Evolutionary conservation across 2,329 filamentous ascomycete species (phyloP), one percentile per base, ranked within the genome.

Genomic region (Hortaea sp.): DNA sequence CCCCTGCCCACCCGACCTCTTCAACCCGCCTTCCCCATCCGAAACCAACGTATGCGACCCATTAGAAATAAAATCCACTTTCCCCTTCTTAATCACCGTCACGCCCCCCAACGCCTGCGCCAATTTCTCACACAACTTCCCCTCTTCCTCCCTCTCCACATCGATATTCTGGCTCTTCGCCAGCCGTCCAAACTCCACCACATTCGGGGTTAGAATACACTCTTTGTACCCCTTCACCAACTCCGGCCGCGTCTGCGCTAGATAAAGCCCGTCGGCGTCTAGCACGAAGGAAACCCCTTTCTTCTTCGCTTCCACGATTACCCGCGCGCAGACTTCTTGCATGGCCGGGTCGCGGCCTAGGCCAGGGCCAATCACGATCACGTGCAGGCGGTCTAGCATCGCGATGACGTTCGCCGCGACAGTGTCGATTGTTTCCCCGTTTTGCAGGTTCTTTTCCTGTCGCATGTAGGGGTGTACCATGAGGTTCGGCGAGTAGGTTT

Each of bases 381-480:
- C 88, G 64, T 98, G 90, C 4, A 98, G 76, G 1, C 92, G 84
- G 5, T 84, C 75, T 2, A 98, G 78, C 79, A 97, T 85, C 49
- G 76, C 78, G 50, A 89, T 77, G 53, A 97, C 84, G 44, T 77
- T 70, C 27, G 75, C 67, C 6, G 85, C 79, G 41, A 95, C 75
- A 45, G 71, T 72, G 1, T 84, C 75, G 54, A 79, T 74, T 9
- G 71, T 71, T 46, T 83, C 77, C 44, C 73, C 67, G 42, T 71
- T 65, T 27, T 69, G 64, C 44, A 77, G 68, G 56, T 78, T 74
- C 55, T 77, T 74, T 40, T 80, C 78, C 66, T 92, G 87, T 29
- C 88, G 85, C 80, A 98, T 90, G 55, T 95, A 78, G 1, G 92
- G 92, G 66, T 97, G 92, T 7, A 98, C 92, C 90, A 98, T 98